Conservation (phyloP, 768 basidiomycete species). For the Kwoniella europaea region DNA sequence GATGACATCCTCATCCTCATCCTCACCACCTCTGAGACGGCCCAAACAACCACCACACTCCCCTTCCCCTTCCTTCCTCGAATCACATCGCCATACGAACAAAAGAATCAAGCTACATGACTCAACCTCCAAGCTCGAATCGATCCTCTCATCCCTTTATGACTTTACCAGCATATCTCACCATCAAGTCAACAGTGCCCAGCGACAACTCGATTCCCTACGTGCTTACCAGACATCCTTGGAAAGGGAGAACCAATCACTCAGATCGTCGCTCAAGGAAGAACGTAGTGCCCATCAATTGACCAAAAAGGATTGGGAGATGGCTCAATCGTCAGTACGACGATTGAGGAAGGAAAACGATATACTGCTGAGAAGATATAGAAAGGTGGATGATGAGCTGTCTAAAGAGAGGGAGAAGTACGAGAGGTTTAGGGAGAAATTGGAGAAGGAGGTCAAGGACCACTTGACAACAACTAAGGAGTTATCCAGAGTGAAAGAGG, state of each 20-base stretch:
- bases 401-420: not conserved
- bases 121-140: not conserved
- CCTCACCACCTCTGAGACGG: no score
- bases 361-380: not conserved
- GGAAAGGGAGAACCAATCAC: not conserved
- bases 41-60: no score
- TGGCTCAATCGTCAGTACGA: not conserved
- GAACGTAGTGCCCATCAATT: not conserved
- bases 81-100: no score
- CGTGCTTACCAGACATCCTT: not conserved
- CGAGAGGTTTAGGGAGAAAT: not conserved
- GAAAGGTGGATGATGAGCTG: not conserved
- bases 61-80: no score
- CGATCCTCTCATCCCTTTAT: not conserved
- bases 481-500: not conserved
- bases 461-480: not conserved
- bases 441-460: not conserved
- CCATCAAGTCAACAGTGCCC: not conserved
- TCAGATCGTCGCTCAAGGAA: not conserved
- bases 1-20: no score
- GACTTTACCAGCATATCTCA: not conserved
- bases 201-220: not conserved
- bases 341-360: not conserved
- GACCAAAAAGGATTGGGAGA: not conserved
- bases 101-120: no score